Percentiles rank a stretch among this genome's conserved stretches.
Conservation (phyloP, 2,329 filamentous ascomycete genomes). For the Botrytis fabae region DNA sequence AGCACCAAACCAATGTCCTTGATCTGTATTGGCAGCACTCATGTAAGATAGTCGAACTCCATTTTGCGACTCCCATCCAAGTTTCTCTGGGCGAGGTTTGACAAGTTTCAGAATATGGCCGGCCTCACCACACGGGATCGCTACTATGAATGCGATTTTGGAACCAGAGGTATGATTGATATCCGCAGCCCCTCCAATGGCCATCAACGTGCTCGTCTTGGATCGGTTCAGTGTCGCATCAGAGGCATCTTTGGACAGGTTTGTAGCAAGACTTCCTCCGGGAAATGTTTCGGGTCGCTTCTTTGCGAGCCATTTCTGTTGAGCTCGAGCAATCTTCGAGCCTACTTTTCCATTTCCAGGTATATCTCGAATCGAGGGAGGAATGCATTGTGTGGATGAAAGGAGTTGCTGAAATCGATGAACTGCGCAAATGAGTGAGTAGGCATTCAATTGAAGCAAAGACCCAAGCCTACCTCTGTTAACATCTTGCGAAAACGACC, state of each 20-base stretch:
- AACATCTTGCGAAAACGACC: slow-evolving; percentile 37
- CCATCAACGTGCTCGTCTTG: slow-evolving; percentile 31
- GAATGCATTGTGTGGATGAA: slow-evolving; percentile 34
- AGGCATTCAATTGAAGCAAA: not conserved
- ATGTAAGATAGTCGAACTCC: slow-evolving; percentile 32
- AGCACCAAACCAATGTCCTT: slow-evolving; percentile 38
- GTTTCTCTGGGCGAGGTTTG: slow-evolving; percentile 33
- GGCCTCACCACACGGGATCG: slow-evolving; percentile 36
- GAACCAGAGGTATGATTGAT: slow-evolving; percentile 28
- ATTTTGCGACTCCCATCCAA: slow-evolving; percentile 35
- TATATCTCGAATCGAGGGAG: slow-evolving; percentile 30
- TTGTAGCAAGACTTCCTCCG: slow-evolving; percentile 24
- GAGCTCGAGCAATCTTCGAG: slow-evolving; percentile 24
- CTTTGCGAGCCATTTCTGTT: slow-evolving; percentile 35
- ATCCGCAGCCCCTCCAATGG: slow-evolving; percentile 32
- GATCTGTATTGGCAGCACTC: slow-evolving; percentile 29
- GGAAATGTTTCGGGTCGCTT: slow-evolving; percentile 34
- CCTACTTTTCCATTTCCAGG: slow-evolving; percentile 21
- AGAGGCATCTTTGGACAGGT: slow-evolving; percentile 14
- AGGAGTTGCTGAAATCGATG: slow-evolving; percentile 34
- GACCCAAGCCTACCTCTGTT: slow-evolving; percentile 28
- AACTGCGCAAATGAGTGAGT: slow-evolving; percentile 29
- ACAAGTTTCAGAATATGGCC: slow-evolving; percentile 39
- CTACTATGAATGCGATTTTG: slow-evolving; percentile 32
- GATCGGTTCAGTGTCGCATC: slow-evolving; percentile 20